phyloP scores from a whole-genome alignment of 192 early-diverging fungal species.

The Entomortierella parvispora region DNA sequence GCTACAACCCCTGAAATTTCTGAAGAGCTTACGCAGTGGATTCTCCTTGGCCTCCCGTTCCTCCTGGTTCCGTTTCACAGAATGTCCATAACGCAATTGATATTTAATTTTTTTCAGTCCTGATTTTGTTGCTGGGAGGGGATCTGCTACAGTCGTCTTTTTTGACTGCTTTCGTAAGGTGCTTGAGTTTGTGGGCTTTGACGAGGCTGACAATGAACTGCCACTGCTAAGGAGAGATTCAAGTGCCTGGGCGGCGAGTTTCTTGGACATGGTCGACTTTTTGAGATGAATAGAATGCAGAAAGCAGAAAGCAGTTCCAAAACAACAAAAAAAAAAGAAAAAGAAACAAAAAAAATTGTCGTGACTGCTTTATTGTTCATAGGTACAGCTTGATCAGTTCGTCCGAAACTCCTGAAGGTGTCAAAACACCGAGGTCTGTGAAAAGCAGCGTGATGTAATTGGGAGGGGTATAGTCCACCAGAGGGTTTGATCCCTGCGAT shows the following conservation, averaged over 20 bases:
- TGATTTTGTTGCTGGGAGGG: slow-evolving; percentile 53
- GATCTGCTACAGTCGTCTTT: background rate
- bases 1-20: background rate
- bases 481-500: slow-evolving; percentile 70
- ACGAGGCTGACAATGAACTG: background rate
- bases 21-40: slow-evolving; percentile 48
- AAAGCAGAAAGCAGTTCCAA: no score
- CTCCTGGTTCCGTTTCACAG: slow-evolving; percentile 41
- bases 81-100: slow-evolving; percentile 56
- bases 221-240: slow-evolving; percentile 20
- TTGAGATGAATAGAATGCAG: background rate
- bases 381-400: slow-evolving; percentile 88
- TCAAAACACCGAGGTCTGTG: slow-evolving; percentile 92
- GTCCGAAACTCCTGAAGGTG: slow-evolving; percentile 88
- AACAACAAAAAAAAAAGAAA: background rate
- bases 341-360: background rate
- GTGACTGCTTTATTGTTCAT: slow-evolving; percentile 39
- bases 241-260: slow-evolving; percentile 46
- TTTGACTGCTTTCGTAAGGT: slow-evolving; percentile 1
- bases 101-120: slow-evolving; percentile 58
- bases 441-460: slow-evolving; percentile 89
- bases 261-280: slow-evolving; percentile 31
- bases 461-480: slow-evolving; percentile 95
- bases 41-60: slow-evolving; percentile 52
- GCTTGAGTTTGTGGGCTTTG: slow-evolving; percentile 3